phyloP scores from a whole-genome alignment of 176 grass and related monocot genomes.

The Luzula sylvatica region DNA sequence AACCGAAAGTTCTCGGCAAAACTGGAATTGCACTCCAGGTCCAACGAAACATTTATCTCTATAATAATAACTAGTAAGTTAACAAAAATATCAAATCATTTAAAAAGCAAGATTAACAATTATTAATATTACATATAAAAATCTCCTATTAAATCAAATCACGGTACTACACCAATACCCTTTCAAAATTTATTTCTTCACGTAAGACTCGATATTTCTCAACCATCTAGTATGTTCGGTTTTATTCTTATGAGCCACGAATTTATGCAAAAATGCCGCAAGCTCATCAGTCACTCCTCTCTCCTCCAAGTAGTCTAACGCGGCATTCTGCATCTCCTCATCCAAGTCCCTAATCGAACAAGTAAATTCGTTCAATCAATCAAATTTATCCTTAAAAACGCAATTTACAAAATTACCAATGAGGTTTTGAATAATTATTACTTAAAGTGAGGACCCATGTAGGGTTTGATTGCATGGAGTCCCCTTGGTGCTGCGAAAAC shows the following conservation, averaged over 20 bases:
- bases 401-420: no score
- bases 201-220: conserved; percentile 31
- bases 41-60: no score
- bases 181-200: conserved; percentile 32
- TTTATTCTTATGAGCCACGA: conserved; percentile 59
- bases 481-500: conserved; percentile 36
- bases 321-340: conserved; percentile 60
- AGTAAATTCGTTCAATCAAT: neutral
- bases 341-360: conserved; percentile 48
- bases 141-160: no score
- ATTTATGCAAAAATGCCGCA: conserved; percentile 47
- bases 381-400: neutral
- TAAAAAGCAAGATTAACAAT: no score
- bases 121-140: no score
- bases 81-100: no score
- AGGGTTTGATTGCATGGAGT: conserved; percentile 24
- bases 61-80: no score
- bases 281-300: conserved; percentile 74
- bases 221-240: conserved; percentile 62
- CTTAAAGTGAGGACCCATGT: conserved; percentile 55
- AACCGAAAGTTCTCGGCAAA: no score
- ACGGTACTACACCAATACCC: neutral
- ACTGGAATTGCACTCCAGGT: no score
- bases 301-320: conserved; percentile 50
- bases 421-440: no score